Base-by-base conservation (phyloP, 306 rosid species). In the Rosa multiflora region DNA sequence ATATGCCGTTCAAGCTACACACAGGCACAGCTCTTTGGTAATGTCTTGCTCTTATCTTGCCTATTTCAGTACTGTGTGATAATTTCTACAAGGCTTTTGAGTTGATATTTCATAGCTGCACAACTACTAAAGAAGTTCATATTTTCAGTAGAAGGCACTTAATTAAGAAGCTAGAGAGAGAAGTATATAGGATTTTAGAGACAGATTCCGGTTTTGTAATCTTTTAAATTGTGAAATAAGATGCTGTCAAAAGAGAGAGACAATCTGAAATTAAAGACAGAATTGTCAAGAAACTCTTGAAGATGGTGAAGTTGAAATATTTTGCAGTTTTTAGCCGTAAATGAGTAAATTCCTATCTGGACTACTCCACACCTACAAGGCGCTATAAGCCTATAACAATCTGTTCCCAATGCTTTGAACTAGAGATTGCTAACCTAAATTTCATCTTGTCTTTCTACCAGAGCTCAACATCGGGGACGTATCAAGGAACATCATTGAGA, bases 401-500 rank as follows among this genome's bases (percentile, higher is more conserved):
- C 21, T 37, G 20, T 49, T 69, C 14, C 5, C 8, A 21, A 42
- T 68, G 51, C 17, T 68, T 20, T 12, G 39, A 70, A 70, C 52
- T 26, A 47, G 6, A 26, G 59, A 26, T 29, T 3, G 39, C 15
- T 14, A 15, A 48, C 43, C 21, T 29, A 29, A 10, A 17, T 47
- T 15, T 32, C 46, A 79, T 18, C 53, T 37, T 56, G 35, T 29
- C 39, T 18, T 76, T 72, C 48, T 43, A 51, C 58, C 82, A 92
- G 97, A 85, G 83, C 84, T 92, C 15, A 78, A 83, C 51, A 58
- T 44, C 7, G 92, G 88, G 83, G 85, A 92, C 66, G 84, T 85
- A n/a, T 86, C 97, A 73, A 87, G 95, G 78, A 87, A 90, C 67
- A 85, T 92, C 55, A 88, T 92, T 20, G 97, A 90, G 89, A 85